phyloP scores from a whole-genome alignment of 139 green algal genomes.

The Chlorella sorokiniana region DNA sequence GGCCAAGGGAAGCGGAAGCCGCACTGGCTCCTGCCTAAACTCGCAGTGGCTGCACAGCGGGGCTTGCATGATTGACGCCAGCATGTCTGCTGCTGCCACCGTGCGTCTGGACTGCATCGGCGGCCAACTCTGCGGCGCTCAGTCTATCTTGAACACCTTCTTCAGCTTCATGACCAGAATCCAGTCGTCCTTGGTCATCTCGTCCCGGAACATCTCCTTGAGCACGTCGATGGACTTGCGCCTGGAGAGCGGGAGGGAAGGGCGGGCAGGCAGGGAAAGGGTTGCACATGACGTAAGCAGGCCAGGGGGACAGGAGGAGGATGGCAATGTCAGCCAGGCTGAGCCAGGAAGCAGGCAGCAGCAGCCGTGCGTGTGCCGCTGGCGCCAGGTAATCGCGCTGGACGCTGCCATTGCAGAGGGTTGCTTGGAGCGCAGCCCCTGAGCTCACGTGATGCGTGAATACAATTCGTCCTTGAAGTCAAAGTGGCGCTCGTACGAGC shows the following conservation, averaged over 20 bases:
- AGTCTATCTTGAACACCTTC: slow-evolving; percentile 72
- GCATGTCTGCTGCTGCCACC: not conserved
- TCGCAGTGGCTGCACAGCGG: too few species aligned
- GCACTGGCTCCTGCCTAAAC: too few species aligned
- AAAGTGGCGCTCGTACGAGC: slow-evolving; percentile 96
- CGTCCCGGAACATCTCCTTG: slow-evolving; percentile 80
- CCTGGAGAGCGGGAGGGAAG: not conserved
- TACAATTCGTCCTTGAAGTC: slow-evolving; percentile 82
- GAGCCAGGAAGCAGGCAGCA: too few species aligned
- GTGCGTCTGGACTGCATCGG: not conserved
- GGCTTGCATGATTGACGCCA: too few species aligned
- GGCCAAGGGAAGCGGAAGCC: too few species aligned
- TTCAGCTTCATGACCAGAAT: slow-evolving; percentile 89
- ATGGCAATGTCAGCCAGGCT: too few species aligned
- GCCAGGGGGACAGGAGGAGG: too few species aligned
- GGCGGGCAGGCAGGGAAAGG: not conserved
- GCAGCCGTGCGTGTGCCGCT: too few species aligned
- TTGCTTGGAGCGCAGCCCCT: not conserved
- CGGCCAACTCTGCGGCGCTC: not conserved
- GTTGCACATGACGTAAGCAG: not conserved
- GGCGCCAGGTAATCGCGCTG: too few species aligned
- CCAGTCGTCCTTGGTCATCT: slow-evolving; percentile 96
- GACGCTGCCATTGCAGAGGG: too few species aligned
- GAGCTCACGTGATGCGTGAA: slow-evolving; percentile 59
- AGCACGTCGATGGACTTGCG: slow-evolving; percentile 63